Base-by-base conservation (phyloP, 2,329 filamentous ascomycete species). In the Phaeosphaeriaceae sp. region DNA sequence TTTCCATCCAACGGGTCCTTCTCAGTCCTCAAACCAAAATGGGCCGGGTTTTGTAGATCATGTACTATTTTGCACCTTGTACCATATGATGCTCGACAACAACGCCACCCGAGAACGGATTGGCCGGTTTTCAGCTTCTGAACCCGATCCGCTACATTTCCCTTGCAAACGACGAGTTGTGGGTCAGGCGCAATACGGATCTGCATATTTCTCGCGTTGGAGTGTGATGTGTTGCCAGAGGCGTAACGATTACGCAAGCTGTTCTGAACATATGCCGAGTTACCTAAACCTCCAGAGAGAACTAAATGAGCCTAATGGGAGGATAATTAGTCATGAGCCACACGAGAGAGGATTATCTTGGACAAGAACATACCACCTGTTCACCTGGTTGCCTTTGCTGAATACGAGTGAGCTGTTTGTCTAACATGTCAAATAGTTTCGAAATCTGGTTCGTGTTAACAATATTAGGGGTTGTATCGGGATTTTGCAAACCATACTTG, bases 141-240 rank as follows among this genome's bases (percentile, higher is more conserved):
- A 5, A 81, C 69, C 9, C 79, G 74, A 33, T 83, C 80, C 1
- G 77, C 68, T 1, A 83, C 75, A 3, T 83, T 67, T 0, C 81
- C 81, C 49, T 80, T 80, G 30, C 80, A 79, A 1, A 83, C 80
- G 3, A 81, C 79, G 0, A 83, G 77, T 46, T 83, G 80, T 0
- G 81, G 81, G 33, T 83, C 81, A 6, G 77, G 75, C 3, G 70
- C 66, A 7, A 74, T 61, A 3, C 69, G 59, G 0, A 74, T 61
- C 29, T 45, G 58, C 21, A 72, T 59, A 7, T 48, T 55, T 11
- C 39, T 48, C 6, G 61, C 59, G 40, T 68, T 64, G 2, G 61
- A 18, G 3, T 52, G 41, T 12, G 26, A 54, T 7, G 53, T 49
- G 7, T 40, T 46, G 3, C 60, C 58, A 0, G 45, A 52, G 7